phyloP scores from a whole-genome alignment of 495 filamentous ascomycete species.

The Cercophora newfieldiana region DNA sequence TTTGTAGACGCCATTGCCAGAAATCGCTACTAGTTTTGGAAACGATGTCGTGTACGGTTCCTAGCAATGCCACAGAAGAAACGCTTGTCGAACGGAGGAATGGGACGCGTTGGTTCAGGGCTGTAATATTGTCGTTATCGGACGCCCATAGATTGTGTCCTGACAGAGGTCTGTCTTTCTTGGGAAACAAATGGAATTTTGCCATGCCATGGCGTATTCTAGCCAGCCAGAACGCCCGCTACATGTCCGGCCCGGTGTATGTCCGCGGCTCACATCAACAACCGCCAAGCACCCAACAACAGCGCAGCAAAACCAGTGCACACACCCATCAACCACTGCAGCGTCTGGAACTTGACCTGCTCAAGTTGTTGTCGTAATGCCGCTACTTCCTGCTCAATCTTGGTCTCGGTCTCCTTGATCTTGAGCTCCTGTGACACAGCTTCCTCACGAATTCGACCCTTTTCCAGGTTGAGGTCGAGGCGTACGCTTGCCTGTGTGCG shows the following conservation, averaged over 20 bases:
- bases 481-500: conserved; percentile 89
- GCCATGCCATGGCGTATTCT: neutral
- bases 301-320: conserved; percentile 89
- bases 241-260: neutral
- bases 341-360: conserved; percentile 93
- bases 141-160: too few relatives aligned
- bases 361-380: conserved; percentile 87
- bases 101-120: too few relatives aligned
- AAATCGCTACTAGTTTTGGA: too few relatives aligned
- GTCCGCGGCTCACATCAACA: conserved; percentile 59
- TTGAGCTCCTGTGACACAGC: conserved; percentile 96
- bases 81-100: too few relatives aligned
- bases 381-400: conserved; percentile 97
- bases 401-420: conserved; percentile 97
- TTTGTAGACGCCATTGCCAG: too few relatives aligned
- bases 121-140: neutral
- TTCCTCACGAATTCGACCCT: conserved; percentile 95
- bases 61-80: too few relatives aligned
- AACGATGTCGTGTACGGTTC: too few relatives aligned
- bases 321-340: conserved; percentile 99
- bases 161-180: too few relatives aligned
- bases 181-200: neutral
- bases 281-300: conserved; percentile 92
- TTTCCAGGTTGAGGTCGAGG: conserved; percentile 93
- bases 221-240: neutral